Base-by-base conservation (phyloP, 176 grass and related monocot species). In the Puccinellia tenuiflora region DNA sequence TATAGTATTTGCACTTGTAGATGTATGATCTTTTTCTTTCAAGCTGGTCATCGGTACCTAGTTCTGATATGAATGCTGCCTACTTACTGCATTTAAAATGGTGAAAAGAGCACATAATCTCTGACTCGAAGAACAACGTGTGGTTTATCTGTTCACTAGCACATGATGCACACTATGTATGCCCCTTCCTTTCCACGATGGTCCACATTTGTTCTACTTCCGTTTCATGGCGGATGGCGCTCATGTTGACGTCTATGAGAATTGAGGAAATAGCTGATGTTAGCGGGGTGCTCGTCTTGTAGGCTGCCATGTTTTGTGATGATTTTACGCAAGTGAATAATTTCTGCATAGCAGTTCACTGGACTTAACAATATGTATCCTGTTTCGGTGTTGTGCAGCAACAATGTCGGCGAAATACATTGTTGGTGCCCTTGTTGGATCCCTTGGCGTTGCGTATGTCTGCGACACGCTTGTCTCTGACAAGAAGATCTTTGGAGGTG, bases 401-500 rank as follows among this genome's bases (percentile, higher is more conserved):
- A 83, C 76, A 79, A 91, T 91, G 89, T 46, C 81, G 6, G 5
- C 72, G 11, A 73, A 79, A 64, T 86, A 30, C 67, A 83, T 90
- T 3, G 77, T 84, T 9, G 86, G 79, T 0, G 40, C 83, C 1
- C 3, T 78, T 54, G 45, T 70, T 11, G 88, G 82, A 55, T 73
- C 86, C 43, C 31, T 80, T 22, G 79, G 83, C 9, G 35, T 93
- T 51, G 79, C 88, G 1, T 93, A 90, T 17, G 79, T 90, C 28
- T 88, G 45, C 8, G 92, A 93, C 75, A 55, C 54, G 0, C 9
- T 86, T 63, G 31, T 93, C 29, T 86, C 92, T 3, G 88, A 90
- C 66, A 81, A 47, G 75, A 93, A 93, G 88, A 75, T 55, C 24
- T 88, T 93, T 33, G 92, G 92, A 47, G 88, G 92, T 90, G 25